Evolutionary conservation across 1,139 yeast species (phyloP), one percentile per base, ranked within the genome.

Genomic region (Diutina neorugosa): DNA sequence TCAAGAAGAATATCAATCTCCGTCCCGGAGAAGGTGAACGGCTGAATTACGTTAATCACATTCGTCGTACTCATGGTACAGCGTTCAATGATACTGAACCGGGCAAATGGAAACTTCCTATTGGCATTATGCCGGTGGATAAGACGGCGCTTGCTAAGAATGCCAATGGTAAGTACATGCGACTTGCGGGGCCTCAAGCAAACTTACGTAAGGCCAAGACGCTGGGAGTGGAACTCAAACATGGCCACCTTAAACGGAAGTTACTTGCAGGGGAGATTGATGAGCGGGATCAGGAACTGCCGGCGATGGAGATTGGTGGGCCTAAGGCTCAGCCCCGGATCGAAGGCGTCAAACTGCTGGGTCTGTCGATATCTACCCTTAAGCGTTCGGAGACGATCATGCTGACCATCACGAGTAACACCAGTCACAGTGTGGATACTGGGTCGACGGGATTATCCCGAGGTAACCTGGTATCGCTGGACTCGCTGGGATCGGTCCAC

Each of bases 211-310:
- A 58, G 55, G 71, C 64, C 61, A 70, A 65, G 60, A 63, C 69
- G 11, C 73, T 78, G 52, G 81, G 81, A 4, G 80, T 82, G 56
- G 90, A 84, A 57, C 76, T 85, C 61, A 81, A 84, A 57, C 93
- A 86, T 63, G 87, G 91, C 3, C 88, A 81, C 62, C 72, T 85
- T 58, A 79, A 81, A 53, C 88, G 87, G n/a, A 75, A 90, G 54
- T 73, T 86, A 64, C 70, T 86, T 56, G 93, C 93, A 1, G 81
- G 86, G 14, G 95, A 86, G 65, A 83, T 86, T 34, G 93, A 84
- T 57, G 90, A 85, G 9, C 21, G 40, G 3, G 41, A 25, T 4
- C 7, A 12, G n/a, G 50, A 27, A 8, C 18, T 34, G 12, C 21
- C 40, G 8, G 14, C 37, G 6, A 27, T 46, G 41, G 40, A 16